Evolutionary conservation across 768 basidiomycete genomes (phyloP).

Genomic region (Mycena pura): DNA sequence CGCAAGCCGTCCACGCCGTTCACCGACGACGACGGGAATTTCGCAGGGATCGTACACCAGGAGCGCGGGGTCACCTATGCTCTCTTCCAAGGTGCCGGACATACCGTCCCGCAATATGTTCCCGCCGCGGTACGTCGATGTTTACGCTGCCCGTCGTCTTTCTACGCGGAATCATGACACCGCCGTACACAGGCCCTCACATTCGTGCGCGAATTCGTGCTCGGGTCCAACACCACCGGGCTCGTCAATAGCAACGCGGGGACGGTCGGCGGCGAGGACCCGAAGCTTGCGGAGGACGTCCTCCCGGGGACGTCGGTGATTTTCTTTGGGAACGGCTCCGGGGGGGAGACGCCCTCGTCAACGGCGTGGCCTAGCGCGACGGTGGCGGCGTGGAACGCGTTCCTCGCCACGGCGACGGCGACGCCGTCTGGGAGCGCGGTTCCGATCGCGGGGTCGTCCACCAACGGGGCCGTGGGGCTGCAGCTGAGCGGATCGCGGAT

Average conservation of each 20-base stretch:
- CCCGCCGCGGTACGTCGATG: constrained; percentile 18
- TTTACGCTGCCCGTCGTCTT: no score
- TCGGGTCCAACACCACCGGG: constrained; percentile 55
- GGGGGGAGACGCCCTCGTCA: constrained; percentile 41
- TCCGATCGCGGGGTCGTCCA: background rate
- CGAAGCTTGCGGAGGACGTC: constrained; percentile 40
- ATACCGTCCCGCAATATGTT: constrained; percentile 21
- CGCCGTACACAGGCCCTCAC: constrained; percentile 43
- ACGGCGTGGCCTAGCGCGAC: constrained; percentile 44
- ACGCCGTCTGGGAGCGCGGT: background rate
- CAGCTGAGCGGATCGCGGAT: background rate
- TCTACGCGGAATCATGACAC: background rate
- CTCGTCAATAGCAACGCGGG: constrained; percentile 39
- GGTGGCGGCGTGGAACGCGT: constrained; percentile 40
- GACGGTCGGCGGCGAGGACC: constrained; percentile 53
- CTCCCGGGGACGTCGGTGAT: constrained; percentile 51
- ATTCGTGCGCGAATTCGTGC: constrained; percentile 55
- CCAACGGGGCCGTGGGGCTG: background rate
- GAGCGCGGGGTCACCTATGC: constrained; percentile 52
- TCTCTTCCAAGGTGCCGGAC: constrained; percentile 21
- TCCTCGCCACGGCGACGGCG: constrained; percentile 34
- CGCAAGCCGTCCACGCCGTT: constrained; percentile 54
- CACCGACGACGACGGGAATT: constrained; percentile 48
- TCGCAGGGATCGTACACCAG: constrained; percentile 58
- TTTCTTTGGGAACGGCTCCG: constrained; percentile 43